Evolutionary conservation across 768 basidiomycete species (phyloP), one percentile per base, ranked within the genome.

Genomic region (Omphalotus guepiniiformis): DNA sequence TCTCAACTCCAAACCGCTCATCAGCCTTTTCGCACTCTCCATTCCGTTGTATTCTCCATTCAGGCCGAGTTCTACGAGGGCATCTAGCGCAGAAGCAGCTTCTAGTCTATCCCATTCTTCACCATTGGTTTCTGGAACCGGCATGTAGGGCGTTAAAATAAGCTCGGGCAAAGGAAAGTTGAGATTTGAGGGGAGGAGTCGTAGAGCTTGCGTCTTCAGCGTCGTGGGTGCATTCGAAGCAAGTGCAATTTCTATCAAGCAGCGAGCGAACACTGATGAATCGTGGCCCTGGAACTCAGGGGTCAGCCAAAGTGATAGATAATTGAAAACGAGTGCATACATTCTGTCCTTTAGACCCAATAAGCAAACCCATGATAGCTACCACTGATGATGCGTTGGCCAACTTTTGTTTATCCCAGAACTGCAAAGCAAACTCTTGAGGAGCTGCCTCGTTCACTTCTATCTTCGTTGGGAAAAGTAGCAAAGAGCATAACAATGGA

Each of bases 361-460:
- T 75, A 7, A 98, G 78, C 73, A 94, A 88, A 2, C 91, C 84
- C 55, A 97, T 82, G 49, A 96, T 80, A 16, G 83, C 83, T 2
- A 98, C 70, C 6, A 91, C 80, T n/a, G 93, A 67, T 0, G 78
- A 74, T 1, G 84, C 81, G 58, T 96, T 97, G 19, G 77, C 66
- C n/a, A 77, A 67, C 64, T 98, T 99, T 63, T 93, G 88, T 34
- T 83, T 77, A 54, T 94, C 91, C 96, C 96, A 99, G 64, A 93
- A 93, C 62, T 99, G 96, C 37, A 97, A 68, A 1, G 93, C 86
- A 64, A 97, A 98, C 53, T 90, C 86, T 62, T 96, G 90, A 1
- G 85, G 88, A n/a, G 78, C 75, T 4, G 71, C 58, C 45, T 79
- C 76, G 46, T 77, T 74, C 21, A 78, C 63, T 26, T 78, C 76